These are phyloP conservation scores for Fusarium pilosicola DNA, from an alignment of 2,329 filamentous ascomycete genomes.

Conservation along the genomic window DNA sequence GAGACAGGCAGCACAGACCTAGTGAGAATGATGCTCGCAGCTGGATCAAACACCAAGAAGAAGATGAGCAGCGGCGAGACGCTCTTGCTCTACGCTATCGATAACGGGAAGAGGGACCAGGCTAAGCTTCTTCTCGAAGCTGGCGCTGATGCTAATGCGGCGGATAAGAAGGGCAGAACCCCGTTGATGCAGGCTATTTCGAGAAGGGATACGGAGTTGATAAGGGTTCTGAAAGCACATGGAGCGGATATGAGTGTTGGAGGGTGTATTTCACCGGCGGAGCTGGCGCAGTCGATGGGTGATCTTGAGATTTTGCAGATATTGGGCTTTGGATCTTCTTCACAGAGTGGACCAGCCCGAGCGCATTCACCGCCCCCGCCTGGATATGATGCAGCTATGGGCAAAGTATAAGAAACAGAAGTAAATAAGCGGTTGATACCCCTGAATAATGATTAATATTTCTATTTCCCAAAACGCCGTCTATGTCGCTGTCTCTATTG, in stretches of 20 bases:
- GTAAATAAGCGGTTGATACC: constrained; percentile 9
- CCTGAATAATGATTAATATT: constrained; percentile 15
- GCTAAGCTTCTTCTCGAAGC: constrained; percentile 43
- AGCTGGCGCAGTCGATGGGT: constrained; percentile 40
- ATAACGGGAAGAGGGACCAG: constrained; percentile 37
- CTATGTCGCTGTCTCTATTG: constrained; percentile 17
- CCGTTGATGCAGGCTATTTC: constrained; percentile 48
- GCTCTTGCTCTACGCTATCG: constrained; percentile 46
- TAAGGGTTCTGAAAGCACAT: constrained; percentile 43
- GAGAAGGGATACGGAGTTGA: constrained; percentile 42
- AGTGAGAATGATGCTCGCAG: constrained; percentile 42
- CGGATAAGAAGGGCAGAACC: constrained; percentile 46
- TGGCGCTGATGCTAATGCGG: constrained; percentile 48
- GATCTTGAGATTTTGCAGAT: constrained; percentile 42
- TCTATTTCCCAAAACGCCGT: constrained; percentile 20
- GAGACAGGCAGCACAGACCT: constrained; percentile 41
- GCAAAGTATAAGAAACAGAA: constrained; percentile 19
- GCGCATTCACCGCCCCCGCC: constrained; percentile 39
- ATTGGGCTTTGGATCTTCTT: constrained; percentile 32
- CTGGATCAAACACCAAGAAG: constrained; percentile 43
- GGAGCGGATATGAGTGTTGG: constrained; percentile 41
- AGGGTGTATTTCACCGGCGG: constrained; percentile 33
- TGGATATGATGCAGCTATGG: constrained; percentile 30
- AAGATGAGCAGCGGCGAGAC: constrained; percentile 47
- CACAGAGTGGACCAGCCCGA: constrained; percentile 3